These are phyloP conservation scores for Phaeosphaeria sp. DNA, from an alignment of 2,329 filamentous ascomycete genomes.

Conservation along the genomic window DNA sequence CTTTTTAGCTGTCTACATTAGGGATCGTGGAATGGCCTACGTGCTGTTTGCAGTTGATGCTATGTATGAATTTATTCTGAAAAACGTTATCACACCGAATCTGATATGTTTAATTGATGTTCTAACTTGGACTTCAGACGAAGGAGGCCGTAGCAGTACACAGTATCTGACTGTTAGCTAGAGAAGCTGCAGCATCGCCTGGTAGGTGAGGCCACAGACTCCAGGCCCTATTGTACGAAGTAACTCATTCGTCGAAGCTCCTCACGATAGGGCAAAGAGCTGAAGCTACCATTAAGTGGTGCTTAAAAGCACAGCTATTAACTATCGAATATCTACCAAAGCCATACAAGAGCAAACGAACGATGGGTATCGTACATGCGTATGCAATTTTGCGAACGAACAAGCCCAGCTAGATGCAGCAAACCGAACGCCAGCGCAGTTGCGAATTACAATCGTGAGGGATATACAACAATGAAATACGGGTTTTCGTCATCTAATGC, in stretches of 20 bases:
- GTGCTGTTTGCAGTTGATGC: neutral
- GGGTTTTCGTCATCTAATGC: conserved; percentile 1
- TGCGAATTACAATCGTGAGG: conserved; percentile 1
- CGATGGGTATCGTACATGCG: neutral
- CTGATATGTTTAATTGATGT: too few species aligned
- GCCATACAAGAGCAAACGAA: neutral
- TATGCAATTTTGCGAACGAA: neutral
- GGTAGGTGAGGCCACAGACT: too few species aligned
- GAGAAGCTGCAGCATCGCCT: too few species aligned
- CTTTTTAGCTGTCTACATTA: neutral
- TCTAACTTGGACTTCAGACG: too few species aligned
- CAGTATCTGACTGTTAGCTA: too few species aligned
- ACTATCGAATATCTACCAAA: neutral
- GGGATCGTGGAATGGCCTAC: neutral
- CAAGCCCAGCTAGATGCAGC: neutral
- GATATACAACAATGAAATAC: neutral
- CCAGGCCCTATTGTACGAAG: too few species aligned
- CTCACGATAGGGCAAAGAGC: too few species aligned
- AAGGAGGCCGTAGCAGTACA: too few species aligned
- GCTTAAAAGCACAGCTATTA: neutral
- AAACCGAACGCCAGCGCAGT: neutral
- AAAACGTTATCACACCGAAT: too few species aligned
- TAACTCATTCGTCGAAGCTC: too few species aligned
- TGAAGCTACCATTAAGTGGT: neutral
- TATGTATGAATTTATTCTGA: neutral